These are phyloP conservation scores for Coix lacrymajobi DNA, from an alignment of 176 grass and related monocot species.

Conservation along the genomic window DNA sequence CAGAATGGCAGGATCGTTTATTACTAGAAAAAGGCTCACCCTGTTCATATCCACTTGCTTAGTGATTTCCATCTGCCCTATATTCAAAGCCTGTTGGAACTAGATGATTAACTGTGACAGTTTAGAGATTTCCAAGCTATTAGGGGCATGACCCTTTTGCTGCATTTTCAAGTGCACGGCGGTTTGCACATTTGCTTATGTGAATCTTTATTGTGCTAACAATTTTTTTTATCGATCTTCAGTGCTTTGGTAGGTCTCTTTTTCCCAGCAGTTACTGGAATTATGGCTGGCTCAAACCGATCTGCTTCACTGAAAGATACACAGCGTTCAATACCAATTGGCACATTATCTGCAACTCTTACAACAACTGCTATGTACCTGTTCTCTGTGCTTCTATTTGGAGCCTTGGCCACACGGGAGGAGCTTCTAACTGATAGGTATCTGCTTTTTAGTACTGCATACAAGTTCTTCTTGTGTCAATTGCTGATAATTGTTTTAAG, in stretches of 20 bases:
- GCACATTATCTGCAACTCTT: constrained; percentile 83
- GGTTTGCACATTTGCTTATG: neutral
- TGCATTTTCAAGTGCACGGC: neutral
- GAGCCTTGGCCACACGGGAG: constrained; percentile 88
- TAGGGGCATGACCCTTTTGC: neutral
- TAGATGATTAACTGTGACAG: neutral
- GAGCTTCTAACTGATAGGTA: constrained; percentile 92
- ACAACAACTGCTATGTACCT: constrained; percentile 84
- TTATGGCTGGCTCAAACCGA: constrained; percentile 98
- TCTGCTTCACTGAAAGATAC: constrained; percentile 96
- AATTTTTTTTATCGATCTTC: constrained; percentile 25
- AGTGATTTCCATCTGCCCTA: neutral
- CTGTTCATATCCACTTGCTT: neutral
- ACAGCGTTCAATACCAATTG: constrained; percentile 94
- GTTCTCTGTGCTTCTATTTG: constrained; percentile 83
- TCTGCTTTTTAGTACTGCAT: constrained; percentile 18
- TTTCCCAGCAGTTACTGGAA: constrained; percentile 98
- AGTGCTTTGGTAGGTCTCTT: constrained; percentile 98
- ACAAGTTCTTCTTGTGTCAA: neutral
- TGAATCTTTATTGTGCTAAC: constrained; percentile 15
- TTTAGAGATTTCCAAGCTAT: neutral
- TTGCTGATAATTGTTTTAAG: constrained; percentile 3
- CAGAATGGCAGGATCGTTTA: neutral
- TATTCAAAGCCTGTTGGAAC: neutral
- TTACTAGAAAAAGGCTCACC: neutral